A percentile compares a stretch with the other conserved stretches of the same genome.
Evolutionary conservation across 805 yeast genomes (phyloP).

Genomic region (Debaryomyces tyrocola): DNA sequence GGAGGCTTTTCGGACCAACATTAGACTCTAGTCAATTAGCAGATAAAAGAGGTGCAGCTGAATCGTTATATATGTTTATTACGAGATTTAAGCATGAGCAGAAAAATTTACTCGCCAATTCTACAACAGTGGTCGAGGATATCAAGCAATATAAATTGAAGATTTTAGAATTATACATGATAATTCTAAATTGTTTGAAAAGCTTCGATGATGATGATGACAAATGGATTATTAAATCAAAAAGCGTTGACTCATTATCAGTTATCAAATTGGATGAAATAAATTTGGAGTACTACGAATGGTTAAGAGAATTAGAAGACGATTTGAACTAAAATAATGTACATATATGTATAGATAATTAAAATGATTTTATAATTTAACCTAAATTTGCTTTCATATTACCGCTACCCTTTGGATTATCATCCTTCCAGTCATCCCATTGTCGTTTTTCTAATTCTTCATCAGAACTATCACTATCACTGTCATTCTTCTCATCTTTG

Average conservation of each 20-base stretch:
- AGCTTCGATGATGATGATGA: slow-evolving; percentile 35
- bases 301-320: slow-evolving; percentile 33
- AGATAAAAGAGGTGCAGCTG: slow-evolving; percentile 40
- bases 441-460: slow-evolving; percentile 75
- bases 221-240: slow-evolving; percentile 33
- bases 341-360: not conserved
- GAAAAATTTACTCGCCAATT: slow-evolving; percentile 13
- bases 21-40: slow-evolving; percentile 14
- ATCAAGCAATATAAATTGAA: slow-evolving; percentile 36
- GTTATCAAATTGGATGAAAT: slow-evolving; percentile 30
- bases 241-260: slow-evolving; percentile 11
- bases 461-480: slow-evolving; percentile 52
- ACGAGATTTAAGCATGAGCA: slow-evolving; percentile 31
- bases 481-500: slow-evolving; percentile 36
- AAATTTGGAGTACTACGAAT: slow-evolving; percentile 30
- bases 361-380: slow-evolving; percentile 10
- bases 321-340: slow-evolving; percentile 15
- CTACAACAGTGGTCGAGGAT: slow-evolving; percentile 16
- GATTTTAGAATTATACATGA: slow-evolving; percentile 40
- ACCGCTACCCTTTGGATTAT: slow-evolving; percentile 85
- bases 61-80: slow-evolving; percentile 38
- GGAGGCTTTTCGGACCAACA: slow-evolving; percentile 37
- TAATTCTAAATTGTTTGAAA: slow-evolving; percentile 39
- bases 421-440: slow-evolving; percentile 94
- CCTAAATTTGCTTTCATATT: slow-evolving; percentile 60